Evolutionary conservation across 441 rosid species (phyloP).

Genomic region (Jatropha multifida): DNA sequence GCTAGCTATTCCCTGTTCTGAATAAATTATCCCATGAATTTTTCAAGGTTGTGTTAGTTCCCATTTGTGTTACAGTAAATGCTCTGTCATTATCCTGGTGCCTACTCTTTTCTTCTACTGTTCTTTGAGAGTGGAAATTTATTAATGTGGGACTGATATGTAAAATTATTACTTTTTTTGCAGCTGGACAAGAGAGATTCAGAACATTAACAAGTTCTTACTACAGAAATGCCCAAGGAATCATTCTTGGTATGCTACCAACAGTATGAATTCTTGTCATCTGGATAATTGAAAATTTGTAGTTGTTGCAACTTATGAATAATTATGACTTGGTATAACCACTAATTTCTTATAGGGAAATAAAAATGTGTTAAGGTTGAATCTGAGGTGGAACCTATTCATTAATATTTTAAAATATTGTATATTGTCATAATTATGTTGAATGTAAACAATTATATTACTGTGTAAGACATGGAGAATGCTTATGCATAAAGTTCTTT

Average conservation of each 20-base stretch:
- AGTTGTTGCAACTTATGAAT: not conserved
- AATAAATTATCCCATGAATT: not conserved
- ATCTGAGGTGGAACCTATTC: not conserved
- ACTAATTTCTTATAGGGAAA: no score
- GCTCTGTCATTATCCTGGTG: not conserved
- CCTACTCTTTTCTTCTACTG: not conserved
- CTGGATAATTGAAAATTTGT: not conserved
- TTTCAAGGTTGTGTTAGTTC: not conserved
- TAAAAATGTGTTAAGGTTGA: no score
- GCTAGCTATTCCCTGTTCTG: not conserved
- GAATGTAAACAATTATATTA: not conserved
- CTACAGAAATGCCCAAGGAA: conserved; percentile 91
- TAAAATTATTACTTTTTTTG: conserved; percentile 29
- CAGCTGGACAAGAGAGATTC: conserved; percentile 97
- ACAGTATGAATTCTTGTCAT: not conserved
- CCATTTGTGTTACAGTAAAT: not conserved
- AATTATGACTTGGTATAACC: no score
- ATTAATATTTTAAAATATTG: not conserved
- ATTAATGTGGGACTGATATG: conserved; percentile 11
- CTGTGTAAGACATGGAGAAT: not conserved
- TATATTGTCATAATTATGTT: not conserved
- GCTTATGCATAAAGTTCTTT: not conserved
- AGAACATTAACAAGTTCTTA: conserved; percentile 89
- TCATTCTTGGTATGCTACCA: conserved; percentile 66
- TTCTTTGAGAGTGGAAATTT: conserved; percentile 13